These are phyloP conservation scores for Ceratocystis harringtonii DNA, from an alignment of 2,329 filamentous ascomycete species.

Conservation along the genomic window DNA sequence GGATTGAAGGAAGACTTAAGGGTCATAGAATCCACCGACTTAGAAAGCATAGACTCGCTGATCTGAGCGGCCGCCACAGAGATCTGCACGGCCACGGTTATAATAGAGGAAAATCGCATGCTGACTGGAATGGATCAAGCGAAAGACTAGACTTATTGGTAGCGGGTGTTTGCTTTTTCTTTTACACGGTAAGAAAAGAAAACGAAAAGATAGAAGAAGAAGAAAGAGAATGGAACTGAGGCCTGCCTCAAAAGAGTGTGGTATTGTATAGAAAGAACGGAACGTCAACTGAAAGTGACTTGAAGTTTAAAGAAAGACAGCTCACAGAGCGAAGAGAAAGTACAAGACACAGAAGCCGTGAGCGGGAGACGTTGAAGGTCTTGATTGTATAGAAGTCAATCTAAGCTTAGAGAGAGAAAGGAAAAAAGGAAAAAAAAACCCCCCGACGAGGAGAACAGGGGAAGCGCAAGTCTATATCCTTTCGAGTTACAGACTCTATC, in stretches of 20 bases:
- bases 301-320: slow-evolving; percentile 4
- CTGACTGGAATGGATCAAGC: background rate
- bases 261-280: slow-evolving; percentile 3
- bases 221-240: slow-evolving; percentile 5
- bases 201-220: too few species aligned
- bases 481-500: background rate
- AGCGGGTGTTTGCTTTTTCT: background rate
- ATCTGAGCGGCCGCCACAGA: slow-evolving; percentile 5
- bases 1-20: slow-evolving; percentile 40
- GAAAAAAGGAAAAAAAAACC: background rate
- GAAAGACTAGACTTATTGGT: background rate
- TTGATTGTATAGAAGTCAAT: slow-evolving; percentile 2
- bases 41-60: slow-evolving; percentile 20
- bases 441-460: background rate
- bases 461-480: background rate
- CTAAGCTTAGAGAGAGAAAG: background rate
- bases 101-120: background rate
- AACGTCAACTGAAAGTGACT: slow-evolving; percentile 9
- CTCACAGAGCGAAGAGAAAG: slow-evolving; percentile 7
- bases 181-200: too few species aligned
- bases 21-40: slow-evolving; percentile 29
- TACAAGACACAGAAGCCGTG: background rate
- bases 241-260: slow-evolving; percentile 10
- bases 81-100: slow-evolving; percentile 5
- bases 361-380: background rate